Conservation (phyloP, 768 basidiomycete genomes). For the Pleurotus ostreatus region DNA sequence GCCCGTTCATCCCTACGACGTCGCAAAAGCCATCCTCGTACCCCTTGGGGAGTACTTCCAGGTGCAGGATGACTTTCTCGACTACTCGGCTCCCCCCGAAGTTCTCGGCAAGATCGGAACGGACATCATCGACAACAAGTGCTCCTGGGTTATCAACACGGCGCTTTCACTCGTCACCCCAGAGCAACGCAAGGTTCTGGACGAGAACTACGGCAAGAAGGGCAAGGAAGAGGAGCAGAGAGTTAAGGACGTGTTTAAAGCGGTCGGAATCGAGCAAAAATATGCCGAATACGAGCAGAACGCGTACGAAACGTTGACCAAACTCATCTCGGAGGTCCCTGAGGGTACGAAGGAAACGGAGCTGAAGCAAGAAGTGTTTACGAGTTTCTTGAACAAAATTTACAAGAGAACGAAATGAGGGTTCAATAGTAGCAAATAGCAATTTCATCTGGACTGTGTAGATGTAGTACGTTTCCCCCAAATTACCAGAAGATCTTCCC, state of each 20-base stretch:
- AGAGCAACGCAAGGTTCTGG: slow-evolving; percentile 55
- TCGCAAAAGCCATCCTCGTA: slow-evolving; percentile 78
- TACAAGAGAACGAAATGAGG: slow-evolving; percentile 55
- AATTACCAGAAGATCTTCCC: too few relatives aligned
- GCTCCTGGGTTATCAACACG: slow-evolving; percentile 92
- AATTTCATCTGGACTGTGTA: neutral
- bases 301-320: slow-evolving; percentile 61
- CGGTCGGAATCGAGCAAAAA: slow-evolving; percentile 56
- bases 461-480: neutral
- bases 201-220: slow-evolving; percentile 48
- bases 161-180: slow-evolving; percentile 60
- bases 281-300: slow-evolving; percentile 81
- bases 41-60: slow-evolving; percentile 99
- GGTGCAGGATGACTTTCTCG: slow-evolving; percentile 95
- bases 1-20: slow-evolving; percentile 57
- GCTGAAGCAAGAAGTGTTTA: slow-evolving; percentile 69
- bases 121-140: slow-evolving; percentile 98
- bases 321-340: slow-evolving; percentile 68
- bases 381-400: slow-evolving; percentile 86
- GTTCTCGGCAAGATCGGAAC: slow-evolving; percentile 96
- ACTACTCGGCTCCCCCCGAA: slow-evolving; percentile 87
- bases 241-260: slow-evolving; percentile 63
- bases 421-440: neutral
- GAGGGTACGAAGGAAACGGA: slow-evolving; percentile 44
- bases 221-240: slow-evolving; percentile 46